Base-by-base conservation (phyloP, 73 alveolate genomes). In the Paramecium caudatum region DNA sequence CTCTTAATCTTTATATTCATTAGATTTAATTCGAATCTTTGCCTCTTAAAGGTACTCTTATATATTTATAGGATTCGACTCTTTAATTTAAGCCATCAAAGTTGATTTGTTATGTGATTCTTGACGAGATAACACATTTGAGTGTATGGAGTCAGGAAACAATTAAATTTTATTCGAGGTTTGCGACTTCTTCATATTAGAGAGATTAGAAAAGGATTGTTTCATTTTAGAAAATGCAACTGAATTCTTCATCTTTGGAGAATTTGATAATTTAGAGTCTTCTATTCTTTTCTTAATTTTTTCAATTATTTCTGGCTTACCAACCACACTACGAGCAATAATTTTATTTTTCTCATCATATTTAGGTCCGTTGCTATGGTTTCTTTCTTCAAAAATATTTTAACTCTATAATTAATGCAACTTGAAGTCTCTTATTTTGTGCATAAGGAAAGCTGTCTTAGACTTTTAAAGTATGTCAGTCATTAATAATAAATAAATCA, bases 311-410 rank as follows among this genome's bases (percentile, higher is more conserved):
- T 83, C 92, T 17, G 92, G 92, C 27, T 83, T 83, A 5, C 92
- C 92, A 27, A 83, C 92, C 25, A 83, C 69, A 25, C 83, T 55
- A 9, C 92, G 61, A 34, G 85, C 69, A 3, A 83, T 83, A 34
- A 83, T 83, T 23, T 83, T 83, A 48, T 74, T 74, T 9, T 83
- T 83, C 27, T 55, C 46, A 61, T 83, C 92, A 83, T 30, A 83
- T 61, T 83, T 83, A 8, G 92, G 92, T 25, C 92, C 92, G 30
- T 55, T 27, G 7, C 30, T 27, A 1, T 37, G 80, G 30, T 55
- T 55, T 10, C 30, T 37, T 55, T 55, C 45, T 23, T 55, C 80
- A 5, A 55, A 55, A 55, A 55, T 55, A 10, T 55, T 55, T 27
- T 55, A 27, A 5, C 23, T 12, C 23, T 8, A 7, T 49, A 21